Base-by-base conservation (phyloP, 768 basidiomycete species). In the Scleroderma citrinum region DNA sequence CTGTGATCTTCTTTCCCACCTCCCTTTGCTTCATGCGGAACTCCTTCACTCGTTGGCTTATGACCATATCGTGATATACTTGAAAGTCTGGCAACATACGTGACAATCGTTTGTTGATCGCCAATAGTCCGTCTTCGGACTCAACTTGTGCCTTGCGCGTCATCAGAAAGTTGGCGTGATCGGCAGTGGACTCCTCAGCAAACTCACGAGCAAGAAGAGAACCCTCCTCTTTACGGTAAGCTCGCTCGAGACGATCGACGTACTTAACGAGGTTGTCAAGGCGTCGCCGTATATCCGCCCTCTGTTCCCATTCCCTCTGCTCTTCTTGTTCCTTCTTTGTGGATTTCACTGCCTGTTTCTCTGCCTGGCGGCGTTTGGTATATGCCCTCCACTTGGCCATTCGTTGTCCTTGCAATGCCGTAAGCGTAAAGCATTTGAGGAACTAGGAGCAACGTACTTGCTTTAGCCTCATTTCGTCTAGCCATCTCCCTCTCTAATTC, bases 181-280 rank as follows among this genome's bases (percentile, higher is more conserved):
- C 93, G 45, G 74, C 73, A 44, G 74, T 75, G 63, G 92, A 89
- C 63, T 96, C 92, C 8, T 70, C 63, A 44, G 85, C 82, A 65
- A 94, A 94, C 66, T 97, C 92, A 56, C 83, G 71, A 6, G 76
- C 77, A 44, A 95, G 76, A 8, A 97, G 74, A 1, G 91, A 87
- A n/a, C 83, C 78, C 65, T 96, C 92, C 52, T 91, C 92, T 66
- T 89, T 89, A 54, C 94, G 85, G 70, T 85, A 87, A 3, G 92
- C 92, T 54, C 94, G 88, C 70, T 95, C 93, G 62, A 86, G 67
- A 70, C 96, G 92, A 61, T 97, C 92, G 56, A 95, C 78, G 20
- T 92, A 84, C 72, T 95, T 95, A 44, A 81, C 64, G 48, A 83
- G 76, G 55, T 90, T 77, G 36, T 90, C 82, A 49, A 94, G 76